Conservation (phyloP, 1,139 yeast genomes). For the Eremothecium sinecaudum region DNA sequence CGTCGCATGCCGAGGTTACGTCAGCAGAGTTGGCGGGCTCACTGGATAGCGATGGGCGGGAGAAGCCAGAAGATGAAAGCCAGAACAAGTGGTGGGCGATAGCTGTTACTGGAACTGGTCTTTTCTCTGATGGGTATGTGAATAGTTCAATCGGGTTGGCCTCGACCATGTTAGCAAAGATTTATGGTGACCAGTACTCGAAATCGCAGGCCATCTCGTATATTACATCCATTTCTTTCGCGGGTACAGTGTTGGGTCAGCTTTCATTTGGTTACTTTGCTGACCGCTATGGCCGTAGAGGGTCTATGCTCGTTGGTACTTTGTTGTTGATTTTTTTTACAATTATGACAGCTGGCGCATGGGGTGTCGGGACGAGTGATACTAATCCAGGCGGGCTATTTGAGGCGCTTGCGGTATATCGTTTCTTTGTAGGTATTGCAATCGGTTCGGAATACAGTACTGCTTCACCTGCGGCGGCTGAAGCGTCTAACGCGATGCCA, state of each 20-base stretch:
- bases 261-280: conserved; percentile 68
- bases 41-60: conserved; percentile 6
- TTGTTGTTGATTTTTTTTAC: conserved; percentile 64
- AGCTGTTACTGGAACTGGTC: conserved; percentile 81
- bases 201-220: conserved; percentile 62
- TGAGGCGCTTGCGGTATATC: conserved; percentile 71
- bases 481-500: conserved; percentile 72
- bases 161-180: conserved; percentile 50
- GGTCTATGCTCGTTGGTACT: conserved; percentile 73
- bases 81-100: conserved; percentile 53
- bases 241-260: conserved; percentile 86
- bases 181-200: conserved; percentile 57
- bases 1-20: neutral
- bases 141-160: conserved; percentile 77
- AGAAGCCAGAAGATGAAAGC: conserved; percentile 6
- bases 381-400: conserved; percentile 56
- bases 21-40: neutral
- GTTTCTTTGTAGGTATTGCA: conserved; percentile 82
- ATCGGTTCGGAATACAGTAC: conserved; percentile 90
- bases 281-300: conserved; percentile 68
- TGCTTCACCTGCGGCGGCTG: conserved; percentile 89
- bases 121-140: conserved; percentile 85
- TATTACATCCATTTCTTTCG: conserved; percentile 83
- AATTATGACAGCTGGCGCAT: conserved; percentile 69
- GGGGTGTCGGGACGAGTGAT: conserved; percentile 59